These are phyloP conservation scores for Sanguinoderma infundibulare DNA, from an alignment of 1,284 basidiomycete species.

Conservation along the genomic window DNA sequence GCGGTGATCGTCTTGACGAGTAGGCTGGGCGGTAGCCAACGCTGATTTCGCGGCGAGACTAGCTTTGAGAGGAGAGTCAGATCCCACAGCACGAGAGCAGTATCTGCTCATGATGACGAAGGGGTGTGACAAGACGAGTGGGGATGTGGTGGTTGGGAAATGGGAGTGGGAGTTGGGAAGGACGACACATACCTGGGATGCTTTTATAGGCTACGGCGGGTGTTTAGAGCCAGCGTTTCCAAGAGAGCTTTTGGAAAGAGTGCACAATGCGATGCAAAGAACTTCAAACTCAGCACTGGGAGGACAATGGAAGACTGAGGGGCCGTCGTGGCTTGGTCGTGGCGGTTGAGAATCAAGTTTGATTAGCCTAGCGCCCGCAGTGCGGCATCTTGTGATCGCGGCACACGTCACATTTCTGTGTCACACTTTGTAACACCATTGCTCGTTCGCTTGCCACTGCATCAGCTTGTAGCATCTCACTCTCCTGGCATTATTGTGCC, in stretches of 20 bases:
- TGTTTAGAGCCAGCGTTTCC: no score
- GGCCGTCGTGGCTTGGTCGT: no score
- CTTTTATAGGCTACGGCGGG: not conserved
- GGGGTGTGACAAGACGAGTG: not conserved
- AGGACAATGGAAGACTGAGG: no score
- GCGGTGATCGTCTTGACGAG: not conserved
- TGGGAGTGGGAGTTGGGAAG: not conserved
- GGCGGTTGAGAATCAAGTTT: no score
- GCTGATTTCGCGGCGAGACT: not conserved
- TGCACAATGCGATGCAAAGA: constrained; percentile 8
- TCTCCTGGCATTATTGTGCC: no score
- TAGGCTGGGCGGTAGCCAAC: not conserved
- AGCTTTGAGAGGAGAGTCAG: not conserved
- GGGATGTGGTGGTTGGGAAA: not conserved
- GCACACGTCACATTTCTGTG: no score
- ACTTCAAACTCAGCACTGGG: no score
- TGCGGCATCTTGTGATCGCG: no score
- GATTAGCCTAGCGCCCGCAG: no score
- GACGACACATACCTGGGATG: not conserved
- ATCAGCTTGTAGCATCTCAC: no score
- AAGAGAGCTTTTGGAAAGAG: not conserved
- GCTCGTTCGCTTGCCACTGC: no score
- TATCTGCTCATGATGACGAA: not conserved
- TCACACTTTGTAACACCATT: no score
- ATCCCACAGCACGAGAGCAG: not conserved